Conservation (phyloP, 495 filamentous ascomycete genomes). For the Apodospora peruviana region DNA sequence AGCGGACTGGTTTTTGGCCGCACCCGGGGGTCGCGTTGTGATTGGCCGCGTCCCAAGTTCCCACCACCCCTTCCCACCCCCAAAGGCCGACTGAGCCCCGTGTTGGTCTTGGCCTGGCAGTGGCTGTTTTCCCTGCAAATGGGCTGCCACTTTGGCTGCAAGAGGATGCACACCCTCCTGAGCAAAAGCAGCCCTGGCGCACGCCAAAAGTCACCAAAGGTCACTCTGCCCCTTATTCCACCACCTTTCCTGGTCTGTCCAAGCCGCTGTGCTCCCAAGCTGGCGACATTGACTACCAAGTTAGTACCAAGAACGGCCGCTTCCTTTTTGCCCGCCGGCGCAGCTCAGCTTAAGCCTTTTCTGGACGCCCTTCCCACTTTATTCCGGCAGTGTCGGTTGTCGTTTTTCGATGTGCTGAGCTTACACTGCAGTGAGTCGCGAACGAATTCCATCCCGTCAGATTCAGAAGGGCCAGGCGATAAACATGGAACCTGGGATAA, state of each 20-base stretch:
- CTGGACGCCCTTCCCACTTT: not conserved
- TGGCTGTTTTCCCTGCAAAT: not conserved
- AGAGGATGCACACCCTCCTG: conserved; percentile 8
- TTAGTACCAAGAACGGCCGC: not conserved
- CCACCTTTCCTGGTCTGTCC: conserved; percentile 17
- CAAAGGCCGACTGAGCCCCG: conserved; percentile 14
- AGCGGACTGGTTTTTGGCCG: conserved; percentile 21
- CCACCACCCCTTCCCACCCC: not conserved
- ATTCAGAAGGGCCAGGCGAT: not conserved
- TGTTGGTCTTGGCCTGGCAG: conserved; percentile 11
- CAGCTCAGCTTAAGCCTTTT: conserved; percentile 3
- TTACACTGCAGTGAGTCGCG: not conserved
- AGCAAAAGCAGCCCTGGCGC: not conserved
- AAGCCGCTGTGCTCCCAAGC: conserved; percentile 9
- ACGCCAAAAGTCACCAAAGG: not conserved
- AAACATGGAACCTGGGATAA: too few relatives aligned
- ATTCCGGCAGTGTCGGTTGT: not conserved
- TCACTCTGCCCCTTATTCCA: conserved; percentile 4
- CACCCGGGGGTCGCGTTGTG: conserved; percentile 11
- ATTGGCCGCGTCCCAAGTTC: conserved; percentile 15
- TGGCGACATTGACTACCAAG: not conserved
- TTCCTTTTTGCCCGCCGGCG: not conserved
- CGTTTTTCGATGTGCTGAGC: not conserved
- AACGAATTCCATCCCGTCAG: too few relatives aligned
- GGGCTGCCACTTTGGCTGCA: too few relatives aligned